phyloP scores from a whole-genome alignment of 164 flowering plant species.

The Santalum album region DNA sequence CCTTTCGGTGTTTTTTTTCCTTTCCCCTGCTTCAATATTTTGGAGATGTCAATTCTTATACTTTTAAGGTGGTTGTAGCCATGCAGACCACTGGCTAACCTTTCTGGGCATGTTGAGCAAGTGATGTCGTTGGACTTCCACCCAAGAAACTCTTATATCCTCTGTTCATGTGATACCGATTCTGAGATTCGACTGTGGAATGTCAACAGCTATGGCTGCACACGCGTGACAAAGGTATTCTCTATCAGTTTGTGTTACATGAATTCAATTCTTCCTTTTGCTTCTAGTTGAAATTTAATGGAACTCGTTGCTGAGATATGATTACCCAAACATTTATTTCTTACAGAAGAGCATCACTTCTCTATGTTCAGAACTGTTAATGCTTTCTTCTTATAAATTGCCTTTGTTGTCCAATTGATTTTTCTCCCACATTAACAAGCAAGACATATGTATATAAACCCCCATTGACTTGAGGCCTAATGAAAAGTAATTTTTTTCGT shows the following conservation, averaged over 20 bases:
- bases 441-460: no score
- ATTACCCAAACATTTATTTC: no score
- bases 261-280: background rate
- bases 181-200: conserved; percentile 21
- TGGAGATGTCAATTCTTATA: background rate
- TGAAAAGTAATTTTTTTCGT: no score
- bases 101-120: conserved; percentile 16
- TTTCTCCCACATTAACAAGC: no score
- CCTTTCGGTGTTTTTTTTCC: no score
- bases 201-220: conserved; percentile 11
- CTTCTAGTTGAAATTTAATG: background rate
- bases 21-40: background rate
- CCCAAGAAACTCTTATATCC: conserved; percentile 15
- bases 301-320: background rate
- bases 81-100: conserved; percentile 8
- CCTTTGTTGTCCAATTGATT: no score
- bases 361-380: no score
- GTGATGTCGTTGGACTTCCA: conserved; percentile 23
- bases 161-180: conserved; percentile 20
- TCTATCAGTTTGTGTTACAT: background rate
- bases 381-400: no score
- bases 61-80: conserved; percentile 7
- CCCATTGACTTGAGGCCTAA: no score
- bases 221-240: conserved; percentile 13
- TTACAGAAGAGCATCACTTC: no score